phyloP scores from a whole-genome alignment of 768 basidiomycete genomes.

The Clitopilus hobsonii region DNA sequence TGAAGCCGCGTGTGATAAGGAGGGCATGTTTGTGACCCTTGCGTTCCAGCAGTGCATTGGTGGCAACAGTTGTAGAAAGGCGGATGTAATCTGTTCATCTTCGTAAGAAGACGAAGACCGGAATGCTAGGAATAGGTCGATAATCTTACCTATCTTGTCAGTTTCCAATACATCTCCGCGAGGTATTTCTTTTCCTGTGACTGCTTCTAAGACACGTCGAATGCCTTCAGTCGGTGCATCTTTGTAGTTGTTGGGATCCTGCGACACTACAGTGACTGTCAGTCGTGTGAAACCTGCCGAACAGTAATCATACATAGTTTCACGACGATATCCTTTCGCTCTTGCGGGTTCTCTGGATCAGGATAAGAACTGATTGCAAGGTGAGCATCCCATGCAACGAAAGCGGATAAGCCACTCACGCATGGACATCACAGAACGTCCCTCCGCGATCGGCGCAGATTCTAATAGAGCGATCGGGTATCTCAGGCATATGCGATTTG shows the following conservation, averaged over 20 bases:
- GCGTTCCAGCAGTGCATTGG: slow-evolving; percentile 91
- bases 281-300: not conserved
- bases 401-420: slow-evolving; percentile 42
- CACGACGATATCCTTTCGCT: slow-evolving; percentile 79
- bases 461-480: slow-evolving; percentile 74
- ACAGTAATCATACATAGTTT: slow-evolving; percentile 65
- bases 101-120: slow-evolving; percentile 3
- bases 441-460: slow-evolving; percentile 90
- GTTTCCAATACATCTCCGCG: slow-evolving; percentile 67
- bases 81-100: slow-evolving; percentile 75
- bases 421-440: slow-evolving; percentile 89
- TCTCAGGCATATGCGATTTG: slow-evolving; percentile 11
- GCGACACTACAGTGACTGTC: slow-evolving; percentile 55
- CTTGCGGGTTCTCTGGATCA: slow-evolving; percentile 53
- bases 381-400: not conserved
- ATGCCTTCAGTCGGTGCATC: slow-evolving; percentile 97
- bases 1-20: slow-evolving; percentile 87
- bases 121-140: not conserved
- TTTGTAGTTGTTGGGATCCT: slow-evolving; percentile 81
- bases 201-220: slow-evolving; percentile 75
- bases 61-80: slow-evolving; percentile 91
- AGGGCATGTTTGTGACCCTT: slow-evolving; percentile 92
- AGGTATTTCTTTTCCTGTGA: slow-evolving; percentile 63
- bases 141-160: slow-evolving; percentile 67
- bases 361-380: slow-evolving; percentile 58